These are phyloP conservation scores for Lichenothelia convexa DNA, from an alignment of 495 filamentous ascomycete genomes.

Conservation along the genomic window DNA sequence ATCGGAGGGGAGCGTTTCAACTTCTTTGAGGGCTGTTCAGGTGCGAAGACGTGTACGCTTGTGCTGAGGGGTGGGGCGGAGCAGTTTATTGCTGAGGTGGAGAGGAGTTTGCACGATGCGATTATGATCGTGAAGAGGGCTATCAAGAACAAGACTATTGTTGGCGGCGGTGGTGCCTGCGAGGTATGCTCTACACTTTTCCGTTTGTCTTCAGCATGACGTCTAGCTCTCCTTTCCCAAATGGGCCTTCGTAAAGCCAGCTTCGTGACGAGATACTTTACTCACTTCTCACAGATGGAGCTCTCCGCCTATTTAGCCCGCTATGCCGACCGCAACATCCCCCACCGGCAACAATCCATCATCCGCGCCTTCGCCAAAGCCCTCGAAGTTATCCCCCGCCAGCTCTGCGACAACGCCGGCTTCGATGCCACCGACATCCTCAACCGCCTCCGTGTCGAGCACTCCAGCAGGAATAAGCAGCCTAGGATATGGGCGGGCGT, in stretches of 20 bases:
- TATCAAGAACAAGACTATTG: constrained; percentile 80
- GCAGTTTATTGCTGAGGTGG: constrained; percentile 97
- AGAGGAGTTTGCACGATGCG: constrained; percentile 90
- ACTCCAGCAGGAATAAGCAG: constrained; percentile 72
- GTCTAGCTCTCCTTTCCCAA: background rate
- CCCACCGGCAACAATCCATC: constrained; percentile 88
- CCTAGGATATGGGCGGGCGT: constrained; percentile 93
- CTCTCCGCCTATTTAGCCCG: constrained; percentile 78
- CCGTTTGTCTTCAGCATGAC: background rate
- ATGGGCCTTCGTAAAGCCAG: too few relatives aligned
- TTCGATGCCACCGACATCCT: constrained; percentile 97
- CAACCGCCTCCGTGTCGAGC: constrained; percentile 85
- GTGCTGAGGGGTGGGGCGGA: constrained; percentile 90
- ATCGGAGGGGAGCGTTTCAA: constrained; percentile 96
- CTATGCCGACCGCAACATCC: constrained; percentile 78
- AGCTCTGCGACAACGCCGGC: constrained; percentile 94
- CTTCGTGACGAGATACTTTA: too few relatives aligned
- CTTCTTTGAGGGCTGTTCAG: constrained; percentile 89
- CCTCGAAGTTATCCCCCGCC: constrained; percentile 87
- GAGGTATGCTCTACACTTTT: constrained; percentile 28
- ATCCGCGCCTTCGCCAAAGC: constrained; percentile 97
- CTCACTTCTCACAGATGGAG: constrained; percentile 60
- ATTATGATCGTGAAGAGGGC: constrained; percentile 99
- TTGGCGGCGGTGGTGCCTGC: constrained; percentile 82
- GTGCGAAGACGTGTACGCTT: constrained; percentile 90